Base-by-base conservation (phyloP, 305 asterid genomes). In the Solanum hybrid region DNA sequence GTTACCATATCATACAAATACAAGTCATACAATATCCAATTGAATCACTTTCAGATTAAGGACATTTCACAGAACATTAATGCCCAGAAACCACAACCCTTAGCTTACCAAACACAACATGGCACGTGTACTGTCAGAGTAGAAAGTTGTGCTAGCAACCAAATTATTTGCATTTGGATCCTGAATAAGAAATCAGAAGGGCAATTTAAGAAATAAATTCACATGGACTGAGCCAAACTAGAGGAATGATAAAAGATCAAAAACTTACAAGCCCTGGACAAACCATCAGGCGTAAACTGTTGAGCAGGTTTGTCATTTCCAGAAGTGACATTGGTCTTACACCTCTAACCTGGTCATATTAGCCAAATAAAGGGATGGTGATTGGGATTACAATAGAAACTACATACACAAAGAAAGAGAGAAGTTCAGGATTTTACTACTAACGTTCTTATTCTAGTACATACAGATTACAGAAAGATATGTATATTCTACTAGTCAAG, bases 241-340 rank as follows among this genome's bases (percentile, higher is more conserved):
- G 88, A 85, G 36, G n/a, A 56, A 85, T 60, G 88, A 64, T 12
- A 32, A 85, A 90, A 88, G 91, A 91, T 79, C 56, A 90, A 87
- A 85, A 85, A 94, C 99, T 93, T 92, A 98, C 99, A 87, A 97
- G 99, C 87, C 99, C 99, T 73, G 99, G 98, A 93, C 97, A 96
- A 91, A 98, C 98, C 78, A 90, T 93, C 90, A 98, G 91, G 75
- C 92, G 92, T 84, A 93, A 93, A 92, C 96, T 93, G 92, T 94
- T 95, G 40, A 98, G 94, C 89, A 97, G 93, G 92, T 94, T 94
- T n/a, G 95, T 92, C 99, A 98, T 97, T 89, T 98, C 99, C 79
- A 91, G 92, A 89, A 95, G 98, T 80, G 91, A 91, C 98, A 98
- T 95, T 86, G 99, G 97, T 87, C 95, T 94, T 90, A 98, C 98